These are phyloP conservation scores for Capsicum pubescens DNA, from an alignment of 257 asterid genomes.

Conservation along the genomic window DNA sequence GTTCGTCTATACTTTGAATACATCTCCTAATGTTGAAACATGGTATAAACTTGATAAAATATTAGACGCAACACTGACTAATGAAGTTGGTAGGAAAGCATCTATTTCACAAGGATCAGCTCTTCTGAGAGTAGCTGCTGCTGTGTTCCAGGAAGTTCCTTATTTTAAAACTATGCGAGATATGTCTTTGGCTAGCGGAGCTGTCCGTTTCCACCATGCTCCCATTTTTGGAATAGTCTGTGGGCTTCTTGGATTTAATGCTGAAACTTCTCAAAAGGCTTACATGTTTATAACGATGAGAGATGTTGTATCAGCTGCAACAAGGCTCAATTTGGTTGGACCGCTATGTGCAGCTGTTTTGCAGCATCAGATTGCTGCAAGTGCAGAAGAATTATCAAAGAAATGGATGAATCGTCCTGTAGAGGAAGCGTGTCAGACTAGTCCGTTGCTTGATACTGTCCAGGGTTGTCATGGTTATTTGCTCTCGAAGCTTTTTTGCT, in stretches of 20 bases:
- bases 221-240: conserved; percentile 83
- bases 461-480: conserved; percentile 97
- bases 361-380: conserved; percentile 66
- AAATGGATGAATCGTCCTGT: conserved; percentile 85
- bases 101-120: conserved; percentile 90
- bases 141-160: conserved; percentile 72
- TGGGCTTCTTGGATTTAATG: conserved; percentile 72
- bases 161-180: conserved; percentile 58
- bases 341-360: conserved; percentile 86
- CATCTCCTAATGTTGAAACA: conserved; percentile 62
- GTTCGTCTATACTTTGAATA: conserved; percentile 54
- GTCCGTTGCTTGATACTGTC: conserved; percentile 81
- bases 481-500: conserved; percentile 90
- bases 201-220: conserved; percentile 71
- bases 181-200: conserved; percentile 52
- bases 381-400: conserved; percentile 62
- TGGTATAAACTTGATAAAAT: conserved; percentile 64
- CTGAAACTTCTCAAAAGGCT: conserved; percentile 68
- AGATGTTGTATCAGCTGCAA: conserved; percentile 90
- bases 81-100: conserved; percentile 80
- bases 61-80: conserved; percentile 73
- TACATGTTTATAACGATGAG: conserved; percentile 88
- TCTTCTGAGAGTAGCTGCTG: conserved; percentile 77
- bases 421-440: conserved; percentile 90
- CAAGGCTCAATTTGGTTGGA: conserved; percentile 84